Evolutionary conservation across 768 basidiomycete genomes (phyloP).

Genomic region (Leccinum uliginosum): DNA sequence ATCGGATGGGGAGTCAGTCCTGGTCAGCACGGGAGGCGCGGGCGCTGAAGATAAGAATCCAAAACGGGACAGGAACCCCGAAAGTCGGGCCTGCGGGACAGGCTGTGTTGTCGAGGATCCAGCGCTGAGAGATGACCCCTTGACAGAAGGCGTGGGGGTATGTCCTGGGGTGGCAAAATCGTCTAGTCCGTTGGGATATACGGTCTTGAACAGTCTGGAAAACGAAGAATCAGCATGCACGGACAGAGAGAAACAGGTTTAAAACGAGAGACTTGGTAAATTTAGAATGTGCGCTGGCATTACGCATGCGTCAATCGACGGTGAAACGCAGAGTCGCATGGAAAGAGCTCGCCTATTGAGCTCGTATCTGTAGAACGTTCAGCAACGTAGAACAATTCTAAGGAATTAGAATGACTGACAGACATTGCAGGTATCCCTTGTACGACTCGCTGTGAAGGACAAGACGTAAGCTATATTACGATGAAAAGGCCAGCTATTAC

Average conservation of each 20-base stretch:
- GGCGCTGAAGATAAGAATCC: constrained; percentile 12
- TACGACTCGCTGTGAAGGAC: constrained; percentile 58
- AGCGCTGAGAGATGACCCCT: constrained; percentile 25
- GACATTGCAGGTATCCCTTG: constrained; percentile 74
- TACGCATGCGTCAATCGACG: constrained; percentile 18
- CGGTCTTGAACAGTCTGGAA: constrained; percentile 57
- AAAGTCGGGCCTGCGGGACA: constrained; percentile 14
- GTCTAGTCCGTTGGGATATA: constrained; percentile 61
- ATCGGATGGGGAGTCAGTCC: constrained; percentile 31
- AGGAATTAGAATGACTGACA: constrained; percentile 39
- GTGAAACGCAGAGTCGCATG: background rate
- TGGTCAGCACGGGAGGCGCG: constrained; percentile 13
- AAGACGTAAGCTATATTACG: background rate
- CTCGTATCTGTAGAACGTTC: constrained; percentile 32
- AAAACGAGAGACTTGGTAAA: constrained; percentile 55
- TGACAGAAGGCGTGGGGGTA: constrained; percentile 34
- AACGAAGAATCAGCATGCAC: constrained; percentile 1
- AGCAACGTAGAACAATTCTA: background rate
- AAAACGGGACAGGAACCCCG: constrained; percentile 39
- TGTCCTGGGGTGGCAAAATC: constrained; percentile 36
- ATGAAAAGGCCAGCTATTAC: background rate
- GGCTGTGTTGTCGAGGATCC: constrained; percentile 17
- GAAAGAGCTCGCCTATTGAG: constrained; percentile 48
- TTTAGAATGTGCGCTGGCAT: constrained; percentile 58
- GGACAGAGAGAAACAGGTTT: background rate